Evolutionary conservation across 2,329 filamentous ascomycete species (phyloP).

Genomic region (Phaeosphaeriaceae sp.): DNA sequence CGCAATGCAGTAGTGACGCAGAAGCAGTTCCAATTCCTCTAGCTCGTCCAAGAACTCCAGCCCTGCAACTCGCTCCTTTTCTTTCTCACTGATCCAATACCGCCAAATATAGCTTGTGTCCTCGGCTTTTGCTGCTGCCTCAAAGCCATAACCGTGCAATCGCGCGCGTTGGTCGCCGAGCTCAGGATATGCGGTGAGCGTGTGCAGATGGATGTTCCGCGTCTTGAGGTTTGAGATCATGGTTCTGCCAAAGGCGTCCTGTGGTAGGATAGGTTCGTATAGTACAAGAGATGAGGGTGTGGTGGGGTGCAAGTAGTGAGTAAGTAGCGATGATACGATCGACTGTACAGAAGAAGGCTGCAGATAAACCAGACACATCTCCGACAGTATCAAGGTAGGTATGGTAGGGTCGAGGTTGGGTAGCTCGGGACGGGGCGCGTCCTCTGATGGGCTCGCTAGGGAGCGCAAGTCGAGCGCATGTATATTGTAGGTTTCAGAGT

Average conservation of each 20-base stretch:
- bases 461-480: constrained; percentile 72
- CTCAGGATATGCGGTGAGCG: constrained; percentile 74
- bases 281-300: constrained; percentile 70
- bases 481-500: constrained; percentile 60
- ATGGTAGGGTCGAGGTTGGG: constrained; percentile 60
- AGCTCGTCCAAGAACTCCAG: constrained; percentile 93
- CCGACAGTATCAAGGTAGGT: constrained; percentile 87
- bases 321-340: constrained; percentile 60
- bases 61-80: constrained; percentile 79
- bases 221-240: constrained; percentile 91
- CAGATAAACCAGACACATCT: constrained; percentile 95
- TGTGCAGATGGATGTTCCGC: constrained; percentile 83
- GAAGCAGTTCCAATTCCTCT: constrained; percentile 89
- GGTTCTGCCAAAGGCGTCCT: constrained; percentile 86
- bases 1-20: constrained; percentile 85
- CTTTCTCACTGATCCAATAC: constrained; percentile 71
- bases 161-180: constrained; percentile 72
- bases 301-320: constrained; percentile 47
- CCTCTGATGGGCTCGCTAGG: constrained; percentile 49
- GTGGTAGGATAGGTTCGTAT: constrained; percentile 87
- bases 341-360: constrained; percentile 67
- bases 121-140: constrained; percentile 60
- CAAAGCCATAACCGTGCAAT: constrained; percentile 71
- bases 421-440: constrained; percentile 35
- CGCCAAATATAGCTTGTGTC: constrained; percentile 77